phyloP scores from a whole-genome alignment of 495 filamentous ascomycete species.

The Neurospora intermedia region DNA sequence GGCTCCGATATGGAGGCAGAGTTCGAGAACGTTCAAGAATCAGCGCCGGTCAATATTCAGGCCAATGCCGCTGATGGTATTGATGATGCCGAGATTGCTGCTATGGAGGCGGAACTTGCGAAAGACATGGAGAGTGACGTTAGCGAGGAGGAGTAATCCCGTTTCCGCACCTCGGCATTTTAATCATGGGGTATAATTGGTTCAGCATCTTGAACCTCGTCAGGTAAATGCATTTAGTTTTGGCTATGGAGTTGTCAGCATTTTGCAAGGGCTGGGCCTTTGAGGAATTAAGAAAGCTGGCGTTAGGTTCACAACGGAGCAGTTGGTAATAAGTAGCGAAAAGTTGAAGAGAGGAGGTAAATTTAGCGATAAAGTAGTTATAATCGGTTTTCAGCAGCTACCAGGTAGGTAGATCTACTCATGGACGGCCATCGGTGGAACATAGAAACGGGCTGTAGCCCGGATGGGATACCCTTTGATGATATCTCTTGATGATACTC shows the following conservation, averaged over 20 bases:
- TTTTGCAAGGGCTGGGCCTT: not conserved
- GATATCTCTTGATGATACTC: no score
- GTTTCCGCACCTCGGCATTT: not conserved
- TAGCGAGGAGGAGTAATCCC: constrained; percentile 21
- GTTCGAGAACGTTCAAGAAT: constrained; percentile 15
- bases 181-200: not conserved
- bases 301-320: not conserved
- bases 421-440: not conserved
- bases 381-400: not conserved
- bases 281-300: not conserved
- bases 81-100: constrained; percentile 26
- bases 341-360: not conserved
- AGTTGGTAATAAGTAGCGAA: not conserved
- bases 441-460: not conserved
- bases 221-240: not conserved
- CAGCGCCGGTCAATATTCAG: not conserved
- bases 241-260: not conserved
- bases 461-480: not conserved
- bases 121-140: constrained; percentile 17
- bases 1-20: constrained; percentile 29
- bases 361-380: not conserved
- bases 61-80: not conserved
- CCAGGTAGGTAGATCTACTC: not conserved
- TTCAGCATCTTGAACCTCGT: not conserved
- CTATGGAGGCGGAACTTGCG: constrained; percentile 28